phyloP scores from a whole-genome alignment of 805 yeast genomes.

The Ogataea pini region DNA sequence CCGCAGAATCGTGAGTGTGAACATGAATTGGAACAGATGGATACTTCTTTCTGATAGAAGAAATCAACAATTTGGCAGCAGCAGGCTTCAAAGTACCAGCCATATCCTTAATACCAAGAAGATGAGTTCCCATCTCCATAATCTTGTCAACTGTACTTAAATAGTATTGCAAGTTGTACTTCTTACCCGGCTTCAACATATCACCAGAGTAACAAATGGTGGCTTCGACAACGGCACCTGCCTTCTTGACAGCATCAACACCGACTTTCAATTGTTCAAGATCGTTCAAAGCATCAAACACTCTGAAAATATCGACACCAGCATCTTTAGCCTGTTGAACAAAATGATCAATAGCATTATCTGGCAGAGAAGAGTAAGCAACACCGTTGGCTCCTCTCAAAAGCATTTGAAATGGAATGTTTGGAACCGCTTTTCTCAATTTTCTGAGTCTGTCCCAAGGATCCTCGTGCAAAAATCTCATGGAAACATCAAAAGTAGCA shows the following conservation, averaged over 20 bases:
- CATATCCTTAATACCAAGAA: conserved; percentile 98
- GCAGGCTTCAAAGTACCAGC: conserved; percentile 98
- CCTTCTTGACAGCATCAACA: conserved; percentile 95
- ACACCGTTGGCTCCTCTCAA: conserved; percentile 99
- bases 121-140: conserved; percentile 93
- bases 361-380: conserved; percentile 96
- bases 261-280: conserved; percentile 96
- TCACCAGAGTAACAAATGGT: conserved; percentile 99
- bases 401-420: conserved; percentile 98
- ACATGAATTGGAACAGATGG: conserved; percentile 97
- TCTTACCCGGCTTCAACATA: conserved; percentile 94
- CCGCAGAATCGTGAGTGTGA: conserved; percentile 99
- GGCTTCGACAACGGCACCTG: conserved; percentile 99
- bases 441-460: conserved; percentile 96
- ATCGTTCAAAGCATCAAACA: conserved; percentile 96
- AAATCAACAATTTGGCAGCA: conserved; percentile 82
- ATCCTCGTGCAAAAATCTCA: conserved; percentile 97
- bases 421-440: conserved; percentile 89
- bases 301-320: conserved; percentile 98
- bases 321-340: conserved; percentile 90
- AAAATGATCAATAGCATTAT: conserved; percentile 97
- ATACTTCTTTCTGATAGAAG: conserved; percentile 78
- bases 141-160: conserved; percentile 76
- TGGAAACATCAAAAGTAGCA: conserved; percentile 97
- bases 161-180: conserved; percentile 92